Evolutionary conservation across 805 yeast genomes (phyloP), one percentile per base, ranked within the genome.

Genomic region (Schwanniomyces sp.): DNA sequence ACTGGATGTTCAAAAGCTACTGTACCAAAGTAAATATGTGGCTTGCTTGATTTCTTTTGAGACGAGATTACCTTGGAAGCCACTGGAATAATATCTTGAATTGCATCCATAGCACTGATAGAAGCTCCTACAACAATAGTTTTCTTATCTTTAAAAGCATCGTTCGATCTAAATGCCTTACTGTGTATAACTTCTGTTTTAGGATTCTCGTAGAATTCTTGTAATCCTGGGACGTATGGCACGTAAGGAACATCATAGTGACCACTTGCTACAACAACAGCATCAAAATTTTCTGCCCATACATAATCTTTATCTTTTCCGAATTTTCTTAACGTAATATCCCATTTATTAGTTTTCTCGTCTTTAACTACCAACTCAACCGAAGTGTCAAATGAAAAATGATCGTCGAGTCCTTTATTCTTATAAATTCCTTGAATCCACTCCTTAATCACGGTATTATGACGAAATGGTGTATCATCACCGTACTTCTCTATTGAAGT

Each of bases 51-150:
- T 27, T 26, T 34, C 36, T 49, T 45, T 29, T 43, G 43, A 11
- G 48, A 41, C 7, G 56, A 49, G 34, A 57, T 51, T 7, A 50
- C 52, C 7, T 52, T 55, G 10, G 25, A 39, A 26, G 55, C 53
- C 8, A 57, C 62, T 8, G 52, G 51, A 36, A 60, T 21, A 17
- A 57, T 55, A 37, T 59, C 63, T 18, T 56, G 58, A 21, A 58
- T 44, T 8, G 59, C 51, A 59, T 89, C 96, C 37, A 81, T 79
- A 32, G 91, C 95, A 12, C 90, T 82, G 3, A 91, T 86, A 7
- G 86, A 82, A 55, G 84, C 84, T 0, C 63, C 63, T 9, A 58
- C 55, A 26, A 58, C 60, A n/a, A 58, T 44, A 12, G 70, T 73
- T n/a, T 59, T 69, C 50, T 73, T 61, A 40, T 56, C 67, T 46